Evolutionary conservation across 805 yeast genomes (phyloP).

Genomic region (Kodamaea laetipori): DNA sequence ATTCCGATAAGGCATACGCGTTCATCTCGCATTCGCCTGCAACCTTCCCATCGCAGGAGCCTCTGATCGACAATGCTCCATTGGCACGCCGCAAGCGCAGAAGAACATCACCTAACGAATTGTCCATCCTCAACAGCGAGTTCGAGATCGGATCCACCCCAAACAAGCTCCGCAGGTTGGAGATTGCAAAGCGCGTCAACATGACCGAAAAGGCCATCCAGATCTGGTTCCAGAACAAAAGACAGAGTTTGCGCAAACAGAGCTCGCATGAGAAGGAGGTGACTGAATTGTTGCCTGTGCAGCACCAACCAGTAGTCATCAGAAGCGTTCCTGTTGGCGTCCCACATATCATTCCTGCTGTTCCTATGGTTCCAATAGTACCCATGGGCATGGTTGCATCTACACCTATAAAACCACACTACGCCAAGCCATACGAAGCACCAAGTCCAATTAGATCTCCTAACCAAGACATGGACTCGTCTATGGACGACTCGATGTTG

Average conservation of each 20-base stretch:
- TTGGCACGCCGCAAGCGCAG: constrained; percentile 93
- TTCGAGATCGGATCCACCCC: constrained; percentile 81
- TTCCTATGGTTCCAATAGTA: constrained; percentile 1
- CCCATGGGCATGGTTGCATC: constrained; percentile 15
- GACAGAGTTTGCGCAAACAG: constrained; percentile 75
- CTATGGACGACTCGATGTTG: constrained; percentile 20
- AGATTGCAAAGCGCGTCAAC: constrained; percentile 76
- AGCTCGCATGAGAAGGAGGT: constrained; percentile 39
- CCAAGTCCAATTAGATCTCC: constrained; percentile 15
- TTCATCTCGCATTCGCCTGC: constrained; percentile 92
- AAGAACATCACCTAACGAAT: constrained; percentile 88
- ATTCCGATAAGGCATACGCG: constrained; percentile 56
- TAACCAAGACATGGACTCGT: constrained; percentile 20
- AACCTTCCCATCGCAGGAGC: constrained; percentile 81
- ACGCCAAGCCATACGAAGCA: constrained; percentile 13
- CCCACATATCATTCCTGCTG: background rate
- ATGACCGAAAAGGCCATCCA: constrained; percentile 99
- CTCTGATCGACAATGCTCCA: constrained; percentile 85
- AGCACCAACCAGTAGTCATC: constrained; percentile 4
- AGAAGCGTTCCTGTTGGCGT: background rate
- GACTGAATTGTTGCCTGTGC: constrained; percentile 43
- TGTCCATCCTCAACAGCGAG: constrained; percentile 77
- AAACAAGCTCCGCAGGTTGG: constrained; percentile 68
- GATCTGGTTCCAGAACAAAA: constrained; percentile 96
- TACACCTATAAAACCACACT: constrained; percentile 19